Evolutionary conservation across 305 asterid genomes (phyloP), one percentile per base, ranked within the genome.

Genomic region (Fraxinus floribunda): DNA sequence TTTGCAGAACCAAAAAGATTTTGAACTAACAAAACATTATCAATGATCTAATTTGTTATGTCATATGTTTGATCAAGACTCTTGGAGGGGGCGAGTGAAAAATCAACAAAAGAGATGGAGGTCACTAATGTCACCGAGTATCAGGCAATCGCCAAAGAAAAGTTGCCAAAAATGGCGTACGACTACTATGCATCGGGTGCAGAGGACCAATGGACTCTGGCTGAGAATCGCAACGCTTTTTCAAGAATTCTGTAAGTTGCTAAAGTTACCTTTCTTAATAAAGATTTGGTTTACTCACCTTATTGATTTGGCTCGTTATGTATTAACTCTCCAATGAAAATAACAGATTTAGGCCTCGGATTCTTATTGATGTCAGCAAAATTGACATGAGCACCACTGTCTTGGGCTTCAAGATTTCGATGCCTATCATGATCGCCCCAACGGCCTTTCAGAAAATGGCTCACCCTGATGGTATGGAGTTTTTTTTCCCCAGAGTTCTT

Each of bases 181-280:
- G 92, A 87, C 77, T 89, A 87, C 86, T 89, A 89, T 83, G 92
- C 92, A 57, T 89, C 92, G 4, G 92, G 92, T 74, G 90, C 92
- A 74, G 92, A 89, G 87, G 92, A 89, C 84, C 89, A 89, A 83
- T 89, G 92, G 90, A 76, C 89, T 52, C 86, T 89, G 36, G 84
- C 83, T 77, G 90, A 89, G 85, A 89, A 89, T 80, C 83, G 88
- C 83, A 77, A 87, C 44, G 92, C 92, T 78, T 89, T 89, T 86
- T 86, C 92, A 66, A 87, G 88, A 79, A 89, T 89, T 82, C 86
- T 89, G 92, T 89, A 89, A 84, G 89, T 36, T 80, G 72, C 79
- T 71, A 32, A 4, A 22, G 16, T 3, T 73, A 13, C 75, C 0
- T 20, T 60, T 26, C 35, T 66, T 9, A 2, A 11, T 26, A 7